phyloP scores from a whole-genome alignment of 129 eudicot genomes.

The Pseudognaphalium luteoalbum region DNA sequence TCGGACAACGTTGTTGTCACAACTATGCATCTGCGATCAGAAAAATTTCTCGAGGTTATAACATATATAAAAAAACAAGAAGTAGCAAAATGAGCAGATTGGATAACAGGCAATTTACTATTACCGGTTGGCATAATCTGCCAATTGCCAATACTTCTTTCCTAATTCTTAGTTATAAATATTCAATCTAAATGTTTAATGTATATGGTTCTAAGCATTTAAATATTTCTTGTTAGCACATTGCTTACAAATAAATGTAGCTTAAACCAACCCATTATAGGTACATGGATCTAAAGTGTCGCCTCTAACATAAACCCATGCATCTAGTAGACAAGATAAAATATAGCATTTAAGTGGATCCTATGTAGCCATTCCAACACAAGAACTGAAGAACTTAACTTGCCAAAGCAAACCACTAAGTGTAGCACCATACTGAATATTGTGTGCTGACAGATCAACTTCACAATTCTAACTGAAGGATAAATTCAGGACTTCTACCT shows the following conservation, averaged over 20 bases:
- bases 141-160: neutral
- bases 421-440: neutral
- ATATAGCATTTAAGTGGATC: neutral
- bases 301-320: neutral
- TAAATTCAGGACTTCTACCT: constrained; percentile 46
- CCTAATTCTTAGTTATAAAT: neutral
- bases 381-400: neutral
- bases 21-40: constrained; percentile 84
- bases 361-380: constrained; percentile 4
- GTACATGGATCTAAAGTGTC: neutral
- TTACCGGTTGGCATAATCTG: neutral
- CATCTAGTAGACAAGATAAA: constrained; percentile 12
- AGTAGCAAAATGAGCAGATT: neutral
- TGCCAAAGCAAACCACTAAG: neutral
- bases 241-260: neutral
- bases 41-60: constrained; percentile 19
- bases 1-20: constrained; percentile 92
- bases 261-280: neutral
- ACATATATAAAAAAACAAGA: neutral
- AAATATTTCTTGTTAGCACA: neutral
- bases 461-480: neutral
- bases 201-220: no score
- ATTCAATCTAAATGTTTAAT: no score
- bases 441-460: constrained; percentile 12
- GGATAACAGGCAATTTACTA: neutral